phyloP scores from a whole-genome alignment of 1,284 basidiomycete genomes.

The Heterobasidion occidentale region DNA sequence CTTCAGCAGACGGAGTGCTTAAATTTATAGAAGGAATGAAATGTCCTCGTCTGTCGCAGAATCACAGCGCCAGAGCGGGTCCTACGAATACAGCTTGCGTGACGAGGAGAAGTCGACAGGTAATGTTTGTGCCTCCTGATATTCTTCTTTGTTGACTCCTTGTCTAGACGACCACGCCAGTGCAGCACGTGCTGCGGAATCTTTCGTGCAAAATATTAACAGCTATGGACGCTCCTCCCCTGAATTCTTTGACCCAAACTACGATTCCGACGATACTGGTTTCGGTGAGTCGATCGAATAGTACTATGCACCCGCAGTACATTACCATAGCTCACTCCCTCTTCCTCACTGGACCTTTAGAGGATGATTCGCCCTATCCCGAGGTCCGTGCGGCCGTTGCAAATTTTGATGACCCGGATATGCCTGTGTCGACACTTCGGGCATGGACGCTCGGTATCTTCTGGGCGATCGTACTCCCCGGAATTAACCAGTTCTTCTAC shows the following conservation, averaged over 20 bases:
- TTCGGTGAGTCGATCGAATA: not conserved
- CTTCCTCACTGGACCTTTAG: slow-evolving; percentile 9
- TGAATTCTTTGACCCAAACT: not conserved
- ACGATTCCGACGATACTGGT: not conserved
- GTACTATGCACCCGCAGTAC: not conserved
- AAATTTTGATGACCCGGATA: slow-evolving; percentile 60
- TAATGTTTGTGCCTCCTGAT: not conserved
- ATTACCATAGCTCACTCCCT: not conserved
- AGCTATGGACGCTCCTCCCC: not conserved
- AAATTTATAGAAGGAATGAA: slow-evolving; percentile 1
- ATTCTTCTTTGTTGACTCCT: not conserved
- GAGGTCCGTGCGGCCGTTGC: slow-evolving; percentile 74
- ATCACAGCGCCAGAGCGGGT: slow-evolving; percentile 2
- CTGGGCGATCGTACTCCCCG: slow-evolving; percentile 51
- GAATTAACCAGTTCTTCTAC: slow-evolving; percentile 55
- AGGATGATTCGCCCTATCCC: slow-evolving; percentile 61
- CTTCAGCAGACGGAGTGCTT: not conserved
- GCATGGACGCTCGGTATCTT: slow-evolving; percentile 53
- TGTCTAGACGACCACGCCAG: not conserved
- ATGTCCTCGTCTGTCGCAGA: slow-evolving; percentile 1
- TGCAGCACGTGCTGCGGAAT: not conserved
- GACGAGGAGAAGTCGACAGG: slow-evolving; percentile 1
- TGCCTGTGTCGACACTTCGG: slow-evolving; percentile 56
- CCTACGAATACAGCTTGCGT: slow-evolving; percentile 1
- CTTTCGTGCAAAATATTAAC: not conserved